phyloP scores from a whole-genome alignment of 2,329 filamentous ascomycete genomes.

The Thyridium curvatum region DNA sequence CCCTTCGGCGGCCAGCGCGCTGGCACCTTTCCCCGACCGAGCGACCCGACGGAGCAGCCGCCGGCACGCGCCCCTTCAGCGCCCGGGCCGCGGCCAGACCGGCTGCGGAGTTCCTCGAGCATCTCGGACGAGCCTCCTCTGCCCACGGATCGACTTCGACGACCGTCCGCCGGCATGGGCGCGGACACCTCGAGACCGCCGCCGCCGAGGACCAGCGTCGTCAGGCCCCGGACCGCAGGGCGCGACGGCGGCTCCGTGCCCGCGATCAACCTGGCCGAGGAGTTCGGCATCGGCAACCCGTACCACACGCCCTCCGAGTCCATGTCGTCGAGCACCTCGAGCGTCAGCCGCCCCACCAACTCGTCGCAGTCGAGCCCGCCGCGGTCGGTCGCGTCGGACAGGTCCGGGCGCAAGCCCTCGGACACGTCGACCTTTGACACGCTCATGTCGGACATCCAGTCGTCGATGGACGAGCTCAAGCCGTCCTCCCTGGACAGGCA shows the following conservation, averaged over 20 bases:
- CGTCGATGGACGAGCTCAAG: constrained; percentile 36
- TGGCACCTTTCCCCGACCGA: constrained; percentile 45
- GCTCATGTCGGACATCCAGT: constrained; percentile 50
- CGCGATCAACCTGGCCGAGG: constrained; percentile 48
- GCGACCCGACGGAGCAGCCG: constrained; percentile 27
- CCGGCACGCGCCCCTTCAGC: constrained; percentile 38
- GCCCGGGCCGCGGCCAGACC: constrained; percentile 34
- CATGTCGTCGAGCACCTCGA: constrained; percentile 58
- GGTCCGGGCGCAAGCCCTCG: constrained; percentile 28
- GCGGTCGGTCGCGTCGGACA: constrained; percentile 25
- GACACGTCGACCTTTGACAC: constrained; percentile 41
- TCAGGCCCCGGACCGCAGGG: constrained; percentile 33
- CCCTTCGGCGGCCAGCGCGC: constrained; percentile 36
- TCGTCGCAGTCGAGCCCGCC: constrained; percentile 54
- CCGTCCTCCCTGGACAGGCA: constrained; percentile 14
- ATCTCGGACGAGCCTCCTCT: not conserved
- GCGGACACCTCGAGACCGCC: constrained; percentile 45
- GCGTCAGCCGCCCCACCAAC: constrained; percentile 49
- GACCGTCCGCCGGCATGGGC: constrained; percentile 30
- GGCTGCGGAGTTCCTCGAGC: constrained; percentile 19
- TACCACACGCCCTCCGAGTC: constrained; percentile 61
- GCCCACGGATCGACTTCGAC: constrained; percentile 13
- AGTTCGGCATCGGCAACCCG: constrained; percentile 56
- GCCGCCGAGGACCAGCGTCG: constrained; percentile 42
- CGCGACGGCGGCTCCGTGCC: constrained; percentile 27